Evolutionary conservation across 345 rosid genomes (phyloP), one percentile per base, ranked within the genome.

Genomic region (Populus tremula): DNA sequence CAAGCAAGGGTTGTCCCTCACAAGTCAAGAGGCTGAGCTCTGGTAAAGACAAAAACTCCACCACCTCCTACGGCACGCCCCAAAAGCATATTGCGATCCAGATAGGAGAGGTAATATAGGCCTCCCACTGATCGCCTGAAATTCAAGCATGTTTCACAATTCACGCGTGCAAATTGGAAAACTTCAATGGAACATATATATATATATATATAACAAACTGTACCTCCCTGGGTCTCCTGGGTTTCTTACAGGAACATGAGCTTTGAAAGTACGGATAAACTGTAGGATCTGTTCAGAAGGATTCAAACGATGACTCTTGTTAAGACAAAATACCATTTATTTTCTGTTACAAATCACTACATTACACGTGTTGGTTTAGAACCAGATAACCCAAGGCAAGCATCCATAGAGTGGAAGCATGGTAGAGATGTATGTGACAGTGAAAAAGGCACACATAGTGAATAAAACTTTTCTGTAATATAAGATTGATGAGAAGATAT

Each of bases 41-140:
- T 89, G 41, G 95, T 91, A 81, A 94, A 94, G 68, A 94, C 87
- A 81, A 94, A 93, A 29, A 91, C 90, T 71, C 98, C 97, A n/a
- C 97, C 98, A 61, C 98, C 93, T 65, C 99, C 99, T 69, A 93
- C 92, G 12, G 98, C 85, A 16, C 98, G 92, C 33, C 98, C 98
- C 85, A 95, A 77, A 76, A 90, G 96, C 98, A 95, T 89, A 70
- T 93, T 85, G 29, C 73, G 70, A 76, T 93, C 98, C 77, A 93
- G 89, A 80, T 89, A 95, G 5, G 97, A 93, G 63, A 93, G 92
- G 86, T 93, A 95, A 87, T 93, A 95, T 25, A 95, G 81, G 77
- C 98, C 97, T 73, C 94, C 98, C 11, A 90, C 92, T 11, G 88
- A 86, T 79, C 81, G 86, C 85, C 96, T 89, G 89, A 76, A 81